Evolutionary conservation across 2,329 filamentous ascomycete species (phyloP), one percentile per base, ranked within the genome.

Genomic region (Mycosphaerella sp.): DNA sequence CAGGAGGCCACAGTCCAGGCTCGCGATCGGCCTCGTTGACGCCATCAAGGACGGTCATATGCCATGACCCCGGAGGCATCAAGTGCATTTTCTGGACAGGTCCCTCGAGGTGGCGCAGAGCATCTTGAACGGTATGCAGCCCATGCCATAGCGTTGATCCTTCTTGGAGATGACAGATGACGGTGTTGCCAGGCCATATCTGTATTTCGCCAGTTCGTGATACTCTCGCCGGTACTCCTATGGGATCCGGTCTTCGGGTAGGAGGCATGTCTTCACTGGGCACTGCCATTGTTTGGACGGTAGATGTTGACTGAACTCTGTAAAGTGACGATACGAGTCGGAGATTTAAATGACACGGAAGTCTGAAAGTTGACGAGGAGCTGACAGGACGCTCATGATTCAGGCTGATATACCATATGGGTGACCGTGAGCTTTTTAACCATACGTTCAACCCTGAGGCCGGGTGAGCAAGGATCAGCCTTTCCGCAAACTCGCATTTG

Each of bases 1-100:
- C 49, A 9, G 31, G 26, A 23, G 49, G 49, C 49, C 49, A 52
- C 49, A 34, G 39, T 39, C 32, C 49, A 29, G 44, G 44, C 23
- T 11, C 26, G 21, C 44, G 31, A 14, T 31, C 17, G n/a, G 9
- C 23, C 4, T 53, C 51, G 38, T 36, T 32, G 12, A 53, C 51
- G 9, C 51, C 36, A n/a, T 53, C 51, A 9, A 47, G 29, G 12
- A 53, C 29, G 7, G 51, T 53, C 51, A 53, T 53, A 39, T 53
- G 51, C 51, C 51, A 53, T 6, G 44, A 47, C 14, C 36, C 26
- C 1, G 43, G 51, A n/a, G 51, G 51, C 23, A 53, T n/a, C 4
- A 53, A 38, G 34, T 42, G 44, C 10, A 46, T 21, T 6, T 45
- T 39, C 31, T 12, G 12, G 12, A 50, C 21, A 7, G 14, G 14